Conservation (phyloP, 176 grass and related monocot genomes). For the Olyra latifolia region DNA sequence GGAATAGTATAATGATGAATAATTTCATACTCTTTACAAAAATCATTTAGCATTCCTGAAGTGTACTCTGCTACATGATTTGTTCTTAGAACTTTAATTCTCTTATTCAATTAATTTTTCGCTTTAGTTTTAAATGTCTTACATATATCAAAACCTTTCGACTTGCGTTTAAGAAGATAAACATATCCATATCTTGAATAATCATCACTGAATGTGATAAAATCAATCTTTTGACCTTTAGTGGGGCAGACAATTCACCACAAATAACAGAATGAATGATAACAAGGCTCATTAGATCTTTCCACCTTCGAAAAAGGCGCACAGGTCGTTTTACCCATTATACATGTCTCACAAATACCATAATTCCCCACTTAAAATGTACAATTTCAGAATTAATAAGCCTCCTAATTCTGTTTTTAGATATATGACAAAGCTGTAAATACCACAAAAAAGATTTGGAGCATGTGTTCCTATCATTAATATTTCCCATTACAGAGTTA, state of each 20-base stretch:
- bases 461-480: no score
- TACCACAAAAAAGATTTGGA: no score
- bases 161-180: conserved; percentile 14
- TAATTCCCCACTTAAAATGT: conserved; percentile 29
- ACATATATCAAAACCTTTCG: conserved; percentile 3
- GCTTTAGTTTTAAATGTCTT: conserved; percentile 6
- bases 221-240: not conserved
- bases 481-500: no score
- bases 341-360: no score
- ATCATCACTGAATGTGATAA: conserved; percentile 4
- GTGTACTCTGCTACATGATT: conserved; percentile 4
- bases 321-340: no score
- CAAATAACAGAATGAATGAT: conserved; percentile 16
- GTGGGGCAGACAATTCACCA: not conserved
- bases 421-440: conserved; percentile 11
- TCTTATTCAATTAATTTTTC: conserved; percentile 16
- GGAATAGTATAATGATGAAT: conserved; percentile 5
- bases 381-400: conserved; percentile 32
- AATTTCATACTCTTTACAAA: conserved; percentile 26
- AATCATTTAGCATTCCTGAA: conserved; percentile 2
- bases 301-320: no score
- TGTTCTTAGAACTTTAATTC: conserved; percentile 19
- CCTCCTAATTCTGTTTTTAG: conserved; percentile 23
- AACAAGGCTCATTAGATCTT: not conserved
- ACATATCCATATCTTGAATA: conserved; percentile 10